Conservation (phyloP, 2,329 filamentous ascomycete species). For the Botrytis galanthina region DNA sequence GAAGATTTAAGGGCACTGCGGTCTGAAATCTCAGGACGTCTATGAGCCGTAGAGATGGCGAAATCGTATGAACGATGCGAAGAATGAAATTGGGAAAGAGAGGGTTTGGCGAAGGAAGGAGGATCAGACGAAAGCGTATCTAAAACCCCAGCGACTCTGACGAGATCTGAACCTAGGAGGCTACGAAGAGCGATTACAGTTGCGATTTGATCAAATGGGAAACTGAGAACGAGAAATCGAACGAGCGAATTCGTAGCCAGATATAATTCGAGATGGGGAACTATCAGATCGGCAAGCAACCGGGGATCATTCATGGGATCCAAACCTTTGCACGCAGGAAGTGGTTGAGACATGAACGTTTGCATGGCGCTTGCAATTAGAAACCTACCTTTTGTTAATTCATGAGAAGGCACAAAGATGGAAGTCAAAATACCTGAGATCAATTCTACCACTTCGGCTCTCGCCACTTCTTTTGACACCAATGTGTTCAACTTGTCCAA, state of each 20-base stretch:
- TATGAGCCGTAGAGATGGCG: conserved; percentile 7
- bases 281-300: conserved; percentile 55
- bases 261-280: conserved; percentile 61
- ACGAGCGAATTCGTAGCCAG: conserved; percentile 52
- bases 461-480: conserved; percentile 50
- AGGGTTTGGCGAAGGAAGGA: conserved; percentile 26
- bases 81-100: conserved; percentile 23
- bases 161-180: conserved; percentile 53
- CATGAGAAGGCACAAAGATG: conserved; percentile 12
- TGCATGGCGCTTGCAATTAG: conserved; percentile 61
- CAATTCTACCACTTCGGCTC: conserved; percentile 55
- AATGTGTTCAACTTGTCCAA: conserved; percentile 53
- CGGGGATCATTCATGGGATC: conserved; percentile 54
- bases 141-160: conserved; percentile 59
- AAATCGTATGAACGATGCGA: conserved; percentile 24
- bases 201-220: conserved; percentile 54
- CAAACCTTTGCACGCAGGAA: conserved; percentile 48
- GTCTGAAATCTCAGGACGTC: not conserved
- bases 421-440: conserved; percentile 50
- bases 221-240: conserved; percentile 58
- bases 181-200: conserved; percentile 58
- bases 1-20: conserved; percentile 10
- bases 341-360: conserved; percentile 50
- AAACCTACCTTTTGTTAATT: conserved; percentile 45
- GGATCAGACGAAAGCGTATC: conserved; percentile 34